Evolutionary conservation across 345 rosid species (phyloP).

Genomic region (Draba incana): DNA sequence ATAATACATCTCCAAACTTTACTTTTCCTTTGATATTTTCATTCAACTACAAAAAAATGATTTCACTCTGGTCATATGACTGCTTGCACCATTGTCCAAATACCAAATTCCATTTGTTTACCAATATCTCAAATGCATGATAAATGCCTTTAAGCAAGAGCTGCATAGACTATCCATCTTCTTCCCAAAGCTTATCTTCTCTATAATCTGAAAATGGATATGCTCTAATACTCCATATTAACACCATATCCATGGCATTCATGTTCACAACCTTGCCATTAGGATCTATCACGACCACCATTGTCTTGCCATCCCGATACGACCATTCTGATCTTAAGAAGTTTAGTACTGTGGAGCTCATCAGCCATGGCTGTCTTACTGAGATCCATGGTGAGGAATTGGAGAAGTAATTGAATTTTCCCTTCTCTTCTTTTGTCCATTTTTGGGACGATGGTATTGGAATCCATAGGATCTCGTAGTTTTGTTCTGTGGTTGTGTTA

Average conservation of each 20-base stretch:
- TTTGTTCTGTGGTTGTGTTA: conserved; percentile 41
- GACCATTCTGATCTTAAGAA: conserved; percentile 63
- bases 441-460: conserved; percentile 51
- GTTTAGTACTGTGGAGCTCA: conserved; percentile 50
- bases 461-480: conserved; percentile 66
- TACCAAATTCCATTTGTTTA: conserved; percentile 8
- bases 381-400: conserved; percentile 68
- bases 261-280: conserved; percentile 56
- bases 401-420: conserved; percentile 49
- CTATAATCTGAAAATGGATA: too few relatives aligned
- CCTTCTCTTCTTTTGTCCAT: conserved; percentile 60
- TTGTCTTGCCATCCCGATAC: conserved; percentile 49
- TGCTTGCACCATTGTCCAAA: too few relatives aligned
- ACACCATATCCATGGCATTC: conserved; percentile 48
- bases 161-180: too few relatives aligned
- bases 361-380: conserved; percentile 54
- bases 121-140: conserved; percentile 26
- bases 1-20: too few relatives aligned
- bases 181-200: too few relatives aligned
- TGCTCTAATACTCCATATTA: too few relatives aligned
- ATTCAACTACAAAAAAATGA: too few relatives aligned
- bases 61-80: too few relatives aligned
- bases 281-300: conserved; percentile 64
- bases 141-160: too few relatives aligned
- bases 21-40: too few relatives aligned